Conservation (phyloP, 805 yeast species). For the Kuraishia capsulata region DNA sequence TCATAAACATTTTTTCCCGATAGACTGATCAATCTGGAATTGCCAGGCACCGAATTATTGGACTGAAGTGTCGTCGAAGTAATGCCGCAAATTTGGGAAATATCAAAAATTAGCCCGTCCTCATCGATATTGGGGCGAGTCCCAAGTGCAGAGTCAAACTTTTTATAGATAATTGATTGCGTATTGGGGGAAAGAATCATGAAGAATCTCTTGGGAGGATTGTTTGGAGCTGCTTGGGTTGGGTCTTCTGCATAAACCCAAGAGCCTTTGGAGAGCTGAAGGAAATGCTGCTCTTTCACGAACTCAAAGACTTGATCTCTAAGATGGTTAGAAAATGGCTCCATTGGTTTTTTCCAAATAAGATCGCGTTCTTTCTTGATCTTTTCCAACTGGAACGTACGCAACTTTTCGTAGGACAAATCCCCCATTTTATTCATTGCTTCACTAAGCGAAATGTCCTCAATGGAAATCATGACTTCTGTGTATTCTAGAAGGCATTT, state of each 20-base stretch:
- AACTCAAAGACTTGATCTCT: conserved; percentile 54
- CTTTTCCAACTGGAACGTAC: conserved; percentile 42
- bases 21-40: conserved; percentile 41
- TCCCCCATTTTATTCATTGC: conserved; percentile 32
- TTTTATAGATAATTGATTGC: conserved; percentile 50
- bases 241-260: conserved; percentile 72
- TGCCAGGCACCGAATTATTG: conserved; percentile 26
- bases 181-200: conserved; percentile 61
- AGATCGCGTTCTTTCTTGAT: conserved; percentile 25
- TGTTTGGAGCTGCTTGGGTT: conserved; percentile 8
- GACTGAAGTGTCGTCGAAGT: conserved; percentile 39
- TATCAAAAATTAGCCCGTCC: conserved; percentile 41
- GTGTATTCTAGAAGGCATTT: conserved; percentile 22
- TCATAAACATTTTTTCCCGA: conserved; percentile 49
- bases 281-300: conserved; percentile 66
- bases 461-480: conserved; percentile 8
- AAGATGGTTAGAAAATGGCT: conserved; percentile 39
- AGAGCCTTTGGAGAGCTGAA: conserved; percentile 65
- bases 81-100: conserved; percentile 41
- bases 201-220: conserved; percentile 36
- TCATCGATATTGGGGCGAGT: conserved; percentile 50
- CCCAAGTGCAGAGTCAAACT: conserved; percentile 37
- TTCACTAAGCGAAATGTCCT: conserved; percentile 27
- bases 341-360: conserved; percentile 37
- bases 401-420: conserved; percentile 37